phyloP scores from a whole-genome alignment of 2,329 filamentous ascomycete genomes.

The Bipolaris victoriae region DNA sequence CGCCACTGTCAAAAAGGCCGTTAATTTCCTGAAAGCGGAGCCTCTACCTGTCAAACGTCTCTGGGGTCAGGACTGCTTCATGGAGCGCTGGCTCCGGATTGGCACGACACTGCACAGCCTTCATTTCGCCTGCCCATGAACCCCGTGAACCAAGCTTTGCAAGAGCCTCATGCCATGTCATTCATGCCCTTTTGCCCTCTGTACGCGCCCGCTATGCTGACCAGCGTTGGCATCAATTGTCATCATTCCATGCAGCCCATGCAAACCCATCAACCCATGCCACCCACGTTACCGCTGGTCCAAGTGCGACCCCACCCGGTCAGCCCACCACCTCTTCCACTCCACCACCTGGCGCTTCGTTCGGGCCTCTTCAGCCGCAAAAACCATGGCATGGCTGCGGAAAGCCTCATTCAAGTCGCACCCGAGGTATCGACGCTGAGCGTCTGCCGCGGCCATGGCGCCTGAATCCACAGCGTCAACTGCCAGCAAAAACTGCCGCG shows the following conservation, averaged over 20 bases:
- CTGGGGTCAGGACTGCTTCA: slow-evolving; percentile 24
- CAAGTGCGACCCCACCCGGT: slow-evolving; percentile 54
- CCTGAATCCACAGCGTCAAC: slow-evolving; percentile 79
- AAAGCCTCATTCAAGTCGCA: slow-evolving; percentile 86
- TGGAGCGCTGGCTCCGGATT: slow-evolving; percentile 22
- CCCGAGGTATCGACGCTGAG: slow-evolving; percentile 77
- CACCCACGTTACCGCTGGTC: slow-evolving; percentile 17
- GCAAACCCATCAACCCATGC: too few species aligned
- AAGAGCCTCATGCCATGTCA: slow-evolving; percentile 30
- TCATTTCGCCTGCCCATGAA: slow-evolving; percentile 22
- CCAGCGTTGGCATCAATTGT: slow-evolving; percentile 6
- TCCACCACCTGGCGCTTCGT: slow-evolving; percentile 71
- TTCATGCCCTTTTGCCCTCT: slow-evolving; percentile 24
- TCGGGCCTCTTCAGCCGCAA: slow-evolving; percentile 89
- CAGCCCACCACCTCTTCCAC: slow-evolving; percentile 78
- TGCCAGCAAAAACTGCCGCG: slow-evolving; percentile 81
- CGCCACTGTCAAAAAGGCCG: slow-evolving; percentile 32
- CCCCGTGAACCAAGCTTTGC: neutral
- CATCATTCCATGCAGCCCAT: slow-evolving; percentile 5
- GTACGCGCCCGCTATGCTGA: slow-evolving; percentile 36
- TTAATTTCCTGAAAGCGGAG: slow-evolving; percentile 36
- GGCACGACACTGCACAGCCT: slow-evolving; percentile 18
- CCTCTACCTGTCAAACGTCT: slow-evolving; percentile 29
- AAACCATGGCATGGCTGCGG: slow-evolving; percentile 90
- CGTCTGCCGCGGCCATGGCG: slow-evolving; percentile 68